A percentile compares a stretch with the other conserved stretches of the same genome.
These are phyloP conservation scores for Plenodomus biglobosus DNA, from an alignment of 2,329 filamentous ascomycete species.

Conservation along the genomic window DNA sequence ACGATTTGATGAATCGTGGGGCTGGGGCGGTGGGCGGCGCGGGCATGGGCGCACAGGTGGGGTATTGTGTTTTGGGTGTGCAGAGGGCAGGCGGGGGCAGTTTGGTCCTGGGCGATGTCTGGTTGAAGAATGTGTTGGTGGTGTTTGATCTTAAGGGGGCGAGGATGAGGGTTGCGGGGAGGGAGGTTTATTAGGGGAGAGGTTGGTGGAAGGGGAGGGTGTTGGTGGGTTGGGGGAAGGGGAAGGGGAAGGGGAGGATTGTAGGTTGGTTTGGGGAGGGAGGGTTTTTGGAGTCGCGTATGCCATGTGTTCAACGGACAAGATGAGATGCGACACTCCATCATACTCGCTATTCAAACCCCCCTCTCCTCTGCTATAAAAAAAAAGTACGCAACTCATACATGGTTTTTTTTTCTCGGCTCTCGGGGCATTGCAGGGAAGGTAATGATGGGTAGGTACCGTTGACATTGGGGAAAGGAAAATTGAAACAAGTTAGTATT, in stretches of 20 bases:
- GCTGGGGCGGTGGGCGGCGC: conserved; percentile 11
- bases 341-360: too few species aligned
- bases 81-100: conserved; percentile 19
- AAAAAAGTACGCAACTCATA: too few species aligned
- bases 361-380: too few species aligned
- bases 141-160: conserved; percentile 51
- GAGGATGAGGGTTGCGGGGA: conserved; percentile 46
- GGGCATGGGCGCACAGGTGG: not conserved
- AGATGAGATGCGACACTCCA: too few species aligned
- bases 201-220: not conserved
- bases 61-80: conserved; percentile 20
- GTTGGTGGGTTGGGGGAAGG: not conserved
- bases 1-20: conserved; percentile 23
- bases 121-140: conserved; percentile 51
- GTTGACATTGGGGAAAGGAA: too few species aligned
- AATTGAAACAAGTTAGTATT: too few species aligned
- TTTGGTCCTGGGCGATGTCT: conserved; percentile 46
- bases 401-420: too few species aligned
- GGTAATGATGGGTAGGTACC: too few species aligned
- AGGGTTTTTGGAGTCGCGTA: not conserved
- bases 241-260: not conserved
- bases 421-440: too few species aligned
- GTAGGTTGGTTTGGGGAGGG: too few species aligned
- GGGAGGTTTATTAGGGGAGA: conserved; percentile 13
- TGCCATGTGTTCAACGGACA: too few species aligned